phyloP scores from a whole-genome alignment of 257 asterid species.

The Osmanthus fragrans region DNA sequence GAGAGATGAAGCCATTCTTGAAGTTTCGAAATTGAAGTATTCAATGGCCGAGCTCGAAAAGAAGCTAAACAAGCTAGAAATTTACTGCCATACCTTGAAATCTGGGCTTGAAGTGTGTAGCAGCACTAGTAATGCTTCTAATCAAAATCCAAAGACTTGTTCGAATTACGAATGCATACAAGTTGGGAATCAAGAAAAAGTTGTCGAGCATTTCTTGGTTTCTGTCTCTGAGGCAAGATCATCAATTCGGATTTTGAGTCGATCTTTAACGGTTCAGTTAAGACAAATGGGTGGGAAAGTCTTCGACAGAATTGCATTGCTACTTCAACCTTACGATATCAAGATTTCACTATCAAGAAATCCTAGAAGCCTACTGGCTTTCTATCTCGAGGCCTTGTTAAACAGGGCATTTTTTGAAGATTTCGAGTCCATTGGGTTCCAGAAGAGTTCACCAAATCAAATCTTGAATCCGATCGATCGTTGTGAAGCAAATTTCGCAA shows the following conservation, averaged over 20 bases:
- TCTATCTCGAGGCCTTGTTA: slow-evolving; percentile 78
- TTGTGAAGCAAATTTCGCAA: slow-evolving; percentile 71
- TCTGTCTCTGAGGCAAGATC: slow-evolving; percentile 74
- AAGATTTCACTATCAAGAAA: slow-evolving; percentile 68
- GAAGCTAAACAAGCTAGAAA: slow-evolving; percentile 83
- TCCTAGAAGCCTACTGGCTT: slow-evolving; percentile 49
- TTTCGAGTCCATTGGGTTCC: slow-evolving; percentile 68
- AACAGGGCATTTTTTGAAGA: slow-evolving; percentile 71
- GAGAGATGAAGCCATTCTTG: slow-evolving; percentile 81
- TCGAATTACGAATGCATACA: slow-evolving; percentile 39
- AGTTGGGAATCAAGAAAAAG: slow-evolving; percentile 57
- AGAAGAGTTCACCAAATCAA: slow-evolving; percentile 39
- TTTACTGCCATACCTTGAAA: slow-evolving; percentile 75
- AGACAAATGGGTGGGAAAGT: slow-evolving; percentile 66
- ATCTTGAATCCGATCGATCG: slow-evolving; percentile 77
- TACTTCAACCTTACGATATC: slow-evolving; percentile 77
- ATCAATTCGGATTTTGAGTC: slow-evolving; percentile 52
- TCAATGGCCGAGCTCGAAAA: slow-evolving; percentile 91
- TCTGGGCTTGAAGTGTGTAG: slow-evolving; percentile 68
- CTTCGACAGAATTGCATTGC: slow-evolving; percentile 55
- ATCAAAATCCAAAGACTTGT: slow-evolving; percentile 27
- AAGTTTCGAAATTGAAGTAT: slow-evolving; percentile 75
- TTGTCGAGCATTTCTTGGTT: slow-evolving; percentile 70
- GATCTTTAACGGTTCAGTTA: slow-evolving; percentile 61
- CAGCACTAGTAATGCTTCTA: slow-evolving; percentile 4